Evolutionary conservation across 2,329 filamentous ascomycete species (phyloP), one percentile per base, ranked within the genome.

Genomic region (Diatrype stigma): DNA sequence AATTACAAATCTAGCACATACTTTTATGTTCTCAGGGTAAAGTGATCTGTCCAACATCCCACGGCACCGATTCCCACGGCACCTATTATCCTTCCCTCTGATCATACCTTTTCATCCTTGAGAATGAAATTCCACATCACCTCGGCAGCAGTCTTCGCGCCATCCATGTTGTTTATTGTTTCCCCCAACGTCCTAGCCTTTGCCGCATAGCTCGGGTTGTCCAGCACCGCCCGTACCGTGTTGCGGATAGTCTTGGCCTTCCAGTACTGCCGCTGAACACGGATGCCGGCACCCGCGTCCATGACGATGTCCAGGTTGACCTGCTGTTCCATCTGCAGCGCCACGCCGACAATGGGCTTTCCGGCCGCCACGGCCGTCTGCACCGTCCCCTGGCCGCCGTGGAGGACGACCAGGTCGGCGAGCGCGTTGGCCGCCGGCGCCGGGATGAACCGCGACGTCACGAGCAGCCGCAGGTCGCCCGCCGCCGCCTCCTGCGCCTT

Each of bases 71-170:
- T n/a, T n/a, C n/a, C n/a, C n/a, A n/a, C n/a, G n/a, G n/a, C n/a
- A n/a, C n/a, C n/a, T n/a, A n/a, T n/a, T n/a, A n/a, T n/a, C n/a
- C n/a, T n/a, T n/a, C n/a, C n/a, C n/a, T n/a, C n/a, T n/a, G n/a
- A n/a, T 32, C 17, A 38, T 21, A 17, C 26, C 35, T 35, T 23
- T 22, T 38, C 26, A 34, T 47, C 26, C 32, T 16, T 35, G 40
- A 44, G 40, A 44, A 44, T 44, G 40, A 44, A 44, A 14, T 26
- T 44, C 40, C 40, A 44, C 40, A 44, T 44, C 22, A n/a, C 40
- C 22, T 44, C 40, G n/a, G 40, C 40, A 8, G 40, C 40, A 10
- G 40, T 44, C 40, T 28, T 44, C 40, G 40, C 40, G 22, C 40
- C 40, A 21, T 44, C 22, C 40, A 44, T 28, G 40, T 26, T 44